Percentiles rank a stretch among this genome's conserved stretches.
Conservation (phyloP, 2,329 filamentous ascomycete species). For the Sclerotinia subarctica region DNA sequence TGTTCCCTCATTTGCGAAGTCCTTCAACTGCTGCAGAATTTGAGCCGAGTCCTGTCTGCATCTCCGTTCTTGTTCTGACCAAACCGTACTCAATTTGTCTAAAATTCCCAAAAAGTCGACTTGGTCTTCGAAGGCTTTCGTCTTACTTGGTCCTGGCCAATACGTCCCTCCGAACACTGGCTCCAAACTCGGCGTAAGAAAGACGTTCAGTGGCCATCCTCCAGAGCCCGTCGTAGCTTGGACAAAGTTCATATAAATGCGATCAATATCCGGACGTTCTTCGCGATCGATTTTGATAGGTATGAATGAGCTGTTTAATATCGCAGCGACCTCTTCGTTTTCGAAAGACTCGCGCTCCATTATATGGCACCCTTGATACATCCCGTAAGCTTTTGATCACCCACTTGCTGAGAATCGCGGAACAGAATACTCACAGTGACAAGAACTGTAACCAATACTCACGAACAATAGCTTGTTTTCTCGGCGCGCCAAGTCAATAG, state of each 20-base stretch:
- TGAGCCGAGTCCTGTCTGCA: slow-evolving; percentile 81
- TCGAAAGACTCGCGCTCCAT: slow-evolving; percentile 92
- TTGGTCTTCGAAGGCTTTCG: slow-evolving; percentile 49
- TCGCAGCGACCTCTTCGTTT: slow-evolving; percentile 71
- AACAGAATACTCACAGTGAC: slow-evolving; percentile 68
- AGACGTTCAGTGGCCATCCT: slow-evolving; percentile 96
- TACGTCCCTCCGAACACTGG: slow-evolving; percentile 96
- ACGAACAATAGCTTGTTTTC: slow-evolving; percentile 89
- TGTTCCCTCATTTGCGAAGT: slow-evolving; percentile 87
- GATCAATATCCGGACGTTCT: slow-evolving; percentile 88
- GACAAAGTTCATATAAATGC: slow-evolving; percentile 98
- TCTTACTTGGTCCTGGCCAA: slow-evolving; percentile 62
- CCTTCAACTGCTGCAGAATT: slow-evolving; percentile 74
- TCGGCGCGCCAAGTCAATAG: slow-evolving; percentile 70
- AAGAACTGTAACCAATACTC: slow-evolving; percentile 92
- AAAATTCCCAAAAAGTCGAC: slow-evolving; percentile 82
- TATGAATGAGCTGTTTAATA: slow-evolving; percentile 85
- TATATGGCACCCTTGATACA: slow-evolving; percentile 69
- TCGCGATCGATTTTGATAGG: slow-evolving; percentile 92
- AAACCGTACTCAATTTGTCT: slow-evolving; percentile 70
- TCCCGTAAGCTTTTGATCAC: background rate
- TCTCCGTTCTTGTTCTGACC: slow-evolving; percentile 79
- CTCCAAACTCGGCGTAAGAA: slow-evolving; percentile 87
- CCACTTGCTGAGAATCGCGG: background rate
- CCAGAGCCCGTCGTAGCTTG: slow-evolving; percentile 87